Base-by-base conservation (phyloP, 768 basidiomycete genomes). In the Lactarius indigo region DNA sequence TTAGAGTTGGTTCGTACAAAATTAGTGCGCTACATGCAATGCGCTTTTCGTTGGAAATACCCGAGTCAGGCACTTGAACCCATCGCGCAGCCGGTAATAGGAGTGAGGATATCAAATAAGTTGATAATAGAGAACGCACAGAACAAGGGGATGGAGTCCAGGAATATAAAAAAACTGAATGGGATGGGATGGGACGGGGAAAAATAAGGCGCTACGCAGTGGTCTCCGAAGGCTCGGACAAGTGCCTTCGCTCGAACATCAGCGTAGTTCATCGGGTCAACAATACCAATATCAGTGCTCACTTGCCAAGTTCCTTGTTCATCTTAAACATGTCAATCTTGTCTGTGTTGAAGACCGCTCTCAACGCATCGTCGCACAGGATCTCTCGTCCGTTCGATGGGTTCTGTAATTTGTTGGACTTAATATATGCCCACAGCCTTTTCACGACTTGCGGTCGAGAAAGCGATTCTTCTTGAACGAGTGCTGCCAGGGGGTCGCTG, bases 321-420 rank as follows among this genome's bases (percentile, higher is more conserved):
- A 96, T 96, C 70, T 82, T 87, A 79, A 96, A 96, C 93, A 96
- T 96, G 77, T 92, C 87, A 64, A 97, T 85, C 75, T 87, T 90
- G 69, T 93, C 90, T 15, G 85, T 83, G 64, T 83, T 84, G 75
- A 98, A 96, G 26, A 96, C 84, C 7, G 87, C 85, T 72, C 82
- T 83, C 71, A 97, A 74, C 20, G 76, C 79, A 20, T 82, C 79
- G 75, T 98, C 94, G 73, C 94, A 96, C 2, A 94, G 70, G 68
- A 98, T 97, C 75, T 92, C 92, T 63, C 86, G 85, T 77, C 82
- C 90, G 76, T 96, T 92, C 1, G 74, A 75, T 6, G 93, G 92
- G 74, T 98, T 95, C 78, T 98, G 94, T 55, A 96, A 80, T 33
- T 86, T 81, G 64, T 92, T 84, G 17, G 74, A 81, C 74, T 92